phyloP scores from a whole-genome alignment of 768 basidiomycete genomes.

The Serpula lacrymans region DNA sequence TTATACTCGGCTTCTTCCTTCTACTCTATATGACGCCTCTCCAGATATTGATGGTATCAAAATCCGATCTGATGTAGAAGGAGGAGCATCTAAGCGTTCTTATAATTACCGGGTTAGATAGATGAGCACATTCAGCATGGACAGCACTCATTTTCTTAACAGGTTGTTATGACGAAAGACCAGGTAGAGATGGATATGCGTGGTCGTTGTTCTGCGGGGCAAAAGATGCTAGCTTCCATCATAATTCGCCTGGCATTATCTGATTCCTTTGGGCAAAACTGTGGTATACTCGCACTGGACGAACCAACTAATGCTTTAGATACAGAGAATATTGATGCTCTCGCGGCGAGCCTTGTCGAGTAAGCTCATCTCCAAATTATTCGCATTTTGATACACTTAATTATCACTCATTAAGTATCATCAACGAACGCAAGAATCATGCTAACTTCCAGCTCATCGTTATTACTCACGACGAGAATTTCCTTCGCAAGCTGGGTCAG shows the following conservation, averaged over 20 bases:
- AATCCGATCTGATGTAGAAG: conserved; percentile 92
- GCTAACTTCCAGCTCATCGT: conserved; percentile 95
- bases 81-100: conserved; percentile 82
- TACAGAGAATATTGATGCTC: conserved; percentile 91
- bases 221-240: conserved; percentile 98
- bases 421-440: conserved; percentile 85
- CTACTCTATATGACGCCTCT: conserved; percentile 7
- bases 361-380: conserved; percentile 38
- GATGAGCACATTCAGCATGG: conserved; percentile 4
- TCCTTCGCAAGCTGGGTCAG: conserved; percentile 86
- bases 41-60: conserved; percentile 97
- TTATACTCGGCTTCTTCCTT: conserved; percentile 9
- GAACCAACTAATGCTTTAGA: conserved; percentile 98
- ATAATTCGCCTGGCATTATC: conserved; percentile 96
- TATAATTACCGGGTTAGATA: conserved; percentile 91
- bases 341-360: conserved; percentile 91
- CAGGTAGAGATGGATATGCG: conserved; percentile 99
- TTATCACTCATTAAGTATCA: conserved; percentile 58
- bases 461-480: conserved; percentile 96
- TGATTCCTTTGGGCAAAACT: conserved; percentile 96
- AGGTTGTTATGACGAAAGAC: conserved; percentile 99
- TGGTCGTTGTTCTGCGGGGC: conserved; percentile 95
- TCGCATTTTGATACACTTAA: conserved; percentile 1
- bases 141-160: conserved; percentile 7
- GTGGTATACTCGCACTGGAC: conserved; percentile 95